Percentiles rank a stretch among this genome's conserved stretches.
Conservation (phyloP, 176 grass and related monocot species). For the Cenchrus fungigraminus region DNA sequence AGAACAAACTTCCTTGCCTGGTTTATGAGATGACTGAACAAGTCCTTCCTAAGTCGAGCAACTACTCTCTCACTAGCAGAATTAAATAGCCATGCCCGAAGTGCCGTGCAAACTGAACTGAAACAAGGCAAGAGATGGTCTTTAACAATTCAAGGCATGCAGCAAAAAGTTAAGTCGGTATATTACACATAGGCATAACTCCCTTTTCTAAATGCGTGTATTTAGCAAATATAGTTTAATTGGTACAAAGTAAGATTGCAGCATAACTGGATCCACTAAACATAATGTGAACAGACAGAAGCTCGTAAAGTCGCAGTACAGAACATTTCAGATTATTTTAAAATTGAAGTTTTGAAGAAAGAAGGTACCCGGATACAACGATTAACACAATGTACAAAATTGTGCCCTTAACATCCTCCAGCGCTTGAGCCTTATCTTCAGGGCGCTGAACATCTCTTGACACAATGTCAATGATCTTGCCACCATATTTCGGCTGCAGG, state of each 20-base stretch:
- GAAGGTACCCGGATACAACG: conserved; percentile 75
- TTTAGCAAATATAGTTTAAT: background rate
- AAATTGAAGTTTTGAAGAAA: conserved; percentile 35
- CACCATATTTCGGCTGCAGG: conserved; percentile 89
- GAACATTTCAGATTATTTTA: conserved; percentile 16
- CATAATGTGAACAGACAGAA: conserved; percentile 25
- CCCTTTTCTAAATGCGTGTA: conserved; percentile 12
- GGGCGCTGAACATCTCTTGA: conserved; percentile 72
- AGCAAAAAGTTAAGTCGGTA: conserved; percentile 4
- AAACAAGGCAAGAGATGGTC: conserved; percentile 43
- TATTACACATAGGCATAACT: conserved; percentile 6
- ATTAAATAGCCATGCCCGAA: conserved; percentile 94
- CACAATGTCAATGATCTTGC: conserved; percentile 95
- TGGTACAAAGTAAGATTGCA: background rate
- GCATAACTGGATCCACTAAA: conserved; percentile 28
- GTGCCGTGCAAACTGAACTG: conserved; percentile 87
- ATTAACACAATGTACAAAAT: conserved; percentile 86
- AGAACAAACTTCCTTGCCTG: conserved; percentile 50
- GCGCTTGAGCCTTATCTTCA: conserved; percentile 78
- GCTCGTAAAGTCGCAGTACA: background rate
- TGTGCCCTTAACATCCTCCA: conserved; percentile 71
- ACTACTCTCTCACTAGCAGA: conserved; percentile 96
- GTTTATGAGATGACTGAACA: conserved; percentile 94
- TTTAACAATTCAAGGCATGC: conserved; percentile 22
- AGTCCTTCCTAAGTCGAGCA: conserved; percentile 91